phyloP scores from a whole-genome alignment of 495 filamentous ascomycete genomes.

The Hyphodiscus hymeniophilus region DNA sequence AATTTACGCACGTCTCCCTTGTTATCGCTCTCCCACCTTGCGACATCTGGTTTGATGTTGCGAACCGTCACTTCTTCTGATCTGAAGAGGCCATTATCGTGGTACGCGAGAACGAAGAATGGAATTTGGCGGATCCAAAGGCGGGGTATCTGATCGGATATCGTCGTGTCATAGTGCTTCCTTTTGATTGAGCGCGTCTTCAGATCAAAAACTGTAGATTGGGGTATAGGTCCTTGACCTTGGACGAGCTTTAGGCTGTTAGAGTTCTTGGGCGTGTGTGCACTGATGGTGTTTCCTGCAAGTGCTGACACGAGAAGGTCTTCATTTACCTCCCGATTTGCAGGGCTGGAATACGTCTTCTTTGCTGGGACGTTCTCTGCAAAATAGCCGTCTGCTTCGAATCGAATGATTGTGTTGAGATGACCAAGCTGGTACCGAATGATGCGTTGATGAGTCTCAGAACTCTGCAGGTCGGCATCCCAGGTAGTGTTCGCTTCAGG shows the following conservation, averaged over 20 bases:
- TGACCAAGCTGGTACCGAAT: conserved; percentile 50
- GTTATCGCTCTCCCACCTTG: conserved; percentile 48
- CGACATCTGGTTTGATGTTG: conserved; percentile 35
- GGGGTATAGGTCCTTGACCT: background rate
- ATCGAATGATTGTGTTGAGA: conserved; percentile 47
- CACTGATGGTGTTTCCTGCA: background rate
- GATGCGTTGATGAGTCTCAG: conserved; percentile 54
- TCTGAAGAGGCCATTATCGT: conserved; percentile 44
- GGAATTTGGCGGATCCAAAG: conserved; percentile 57
- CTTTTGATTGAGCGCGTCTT: conserved; percentile 49
- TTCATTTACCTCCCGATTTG: background rate
- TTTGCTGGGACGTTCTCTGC: background rate
- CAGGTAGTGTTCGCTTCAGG: conserved; percentile 56
- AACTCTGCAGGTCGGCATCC: conserved; percentile 37
- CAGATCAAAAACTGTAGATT: conserved; percentile 50
- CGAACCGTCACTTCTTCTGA: conserved; percentile 30
- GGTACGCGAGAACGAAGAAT: conserved; percentile 53
- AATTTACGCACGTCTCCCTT: conserved; percentile 28
- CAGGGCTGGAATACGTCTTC: background rate
- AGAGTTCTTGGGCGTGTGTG: background rate
- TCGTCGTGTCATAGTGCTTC: conserved; percentile 33
- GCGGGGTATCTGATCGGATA: conserved; percentile 43
- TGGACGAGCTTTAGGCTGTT: conserved; percentile 29
- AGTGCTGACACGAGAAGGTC: background rate
- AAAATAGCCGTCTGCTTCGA: conserved; percentile 53